phyloP scores from a whole-genome alignment of 768 basidiomycete species.

The Kwoniella bestiolae region DNA sequence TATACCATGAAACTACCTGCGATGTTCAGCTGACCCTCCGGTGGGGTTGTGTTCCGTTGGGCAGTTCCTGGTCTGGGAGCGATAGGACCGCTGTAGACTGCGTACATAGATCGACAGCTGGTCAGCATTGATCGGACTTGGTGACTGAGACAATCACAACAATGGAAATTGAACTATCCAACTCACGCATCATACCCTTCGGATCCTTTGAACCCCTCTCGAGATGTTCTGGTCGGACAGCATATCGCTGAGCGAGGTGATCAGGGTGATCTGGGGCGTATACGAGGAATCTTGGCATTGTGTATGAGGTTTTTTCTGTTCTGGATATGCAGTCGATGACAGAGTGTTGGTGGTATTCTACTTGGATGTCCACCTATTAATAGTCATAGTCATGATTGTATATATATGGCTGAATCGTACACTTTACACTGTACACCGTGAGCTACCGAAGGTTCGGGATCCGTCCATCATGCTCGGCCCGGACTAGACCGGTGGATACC shows the following conservation, averaged over 20 bases:
- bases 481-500: no score
- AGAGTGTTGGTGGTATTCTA: no score
- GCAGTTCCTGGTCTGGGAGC: conserved; percentile 14
- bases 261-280: conserved; percentile 53
- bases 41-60: conserved; percentile 9
- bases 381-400: no score
- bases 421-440: no score
- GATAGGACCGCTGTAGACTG: conserved; percentile 27
- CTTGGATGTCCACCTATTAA: no score
- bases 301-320: not conserved
- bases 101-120: not conserved
- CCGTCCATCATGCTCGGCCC: no score
- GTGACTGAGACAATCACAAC: not conserved
- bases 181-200: conserved; percentile 9
- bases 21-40: conserved; percentile 36
- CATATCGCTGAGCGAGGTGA: conserved; percentile 40
- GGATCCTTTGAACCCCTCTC: conserved; percentile 38
- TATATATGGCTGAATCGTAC: no score
- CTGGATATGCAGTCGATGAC: not conserved
- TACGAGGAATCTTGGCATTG: conserved; percentile 52
- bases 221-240: conserved; percentile 47
- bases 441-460: no score
- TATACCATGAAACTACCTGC: conserved; percentile 47
- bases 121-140: no score
- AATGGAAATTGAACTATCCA: not conserved